Percentiles rank a stretch among this genome's conserved stretches.
These are phyloP conservation scores for Theobroma grandiflorum DNA, from an alignment of 441 rosid species.

Conservation along the genomic window DNA sequence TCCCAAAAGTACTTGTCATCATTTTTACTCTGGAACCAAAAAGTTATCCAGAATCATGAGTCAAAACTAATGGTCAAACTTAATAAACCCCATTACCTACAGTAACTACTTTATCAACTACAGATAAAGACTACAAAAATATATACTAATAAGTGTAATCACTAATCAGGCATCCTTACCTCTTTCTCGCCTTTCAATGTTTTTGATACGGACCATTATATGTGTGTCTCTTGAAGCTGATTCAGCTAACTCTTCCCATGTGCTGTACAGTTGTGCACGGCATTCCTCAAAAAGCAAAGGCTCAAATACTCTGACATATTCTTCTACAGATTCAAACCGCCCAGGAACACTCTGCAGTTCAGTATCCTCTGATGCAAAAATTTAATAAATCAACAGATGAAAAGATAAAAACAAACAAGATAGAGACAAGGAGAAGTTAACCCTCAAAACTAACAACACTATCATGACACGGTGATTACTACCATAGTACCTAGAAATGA, in stretches of 20 bases:
- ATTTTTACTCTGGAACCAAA: conserved; percentile 1
- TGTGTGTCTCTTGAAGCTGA: conserved; percentile 64
- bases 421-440: neutral
- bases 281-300: conserved; percentile 99
- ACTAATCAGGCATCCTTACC: conserved; percentile 44
- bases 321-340: conserved; percentile 88
- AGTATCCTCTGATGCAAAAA: conserved; percentile 67
- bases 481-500: conserved; percentile 1
- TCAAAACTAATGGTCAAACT: conserved; percentile 2
- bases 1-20: neutral
- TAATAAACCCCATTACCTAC: neutral
- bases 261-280: conserved; percentile 93
- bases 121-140: conserved; percentile 4
- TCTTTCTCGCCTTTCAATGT: conserved; percentile 88
- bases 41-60: neutral
- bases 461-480: neutral
- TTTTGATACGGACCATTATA: conserved; percentile 77
- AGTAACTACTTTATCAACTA: conserved; percentile 10
- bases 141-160: neutral
- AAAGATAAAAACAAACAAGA: neutral
- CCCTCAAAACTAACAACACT: neutral
- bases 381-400: neutral
- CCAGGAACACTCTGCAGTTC: conserved; percentile 95
- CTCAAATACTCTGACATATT: conserved; percentile 93
- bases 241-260: conserved; percentile 94